Evolutionary conservation across 2,329 filamentous ascomycete genomes (phyloP).

Genomic region (Raffaelea albimanens): DNA sequence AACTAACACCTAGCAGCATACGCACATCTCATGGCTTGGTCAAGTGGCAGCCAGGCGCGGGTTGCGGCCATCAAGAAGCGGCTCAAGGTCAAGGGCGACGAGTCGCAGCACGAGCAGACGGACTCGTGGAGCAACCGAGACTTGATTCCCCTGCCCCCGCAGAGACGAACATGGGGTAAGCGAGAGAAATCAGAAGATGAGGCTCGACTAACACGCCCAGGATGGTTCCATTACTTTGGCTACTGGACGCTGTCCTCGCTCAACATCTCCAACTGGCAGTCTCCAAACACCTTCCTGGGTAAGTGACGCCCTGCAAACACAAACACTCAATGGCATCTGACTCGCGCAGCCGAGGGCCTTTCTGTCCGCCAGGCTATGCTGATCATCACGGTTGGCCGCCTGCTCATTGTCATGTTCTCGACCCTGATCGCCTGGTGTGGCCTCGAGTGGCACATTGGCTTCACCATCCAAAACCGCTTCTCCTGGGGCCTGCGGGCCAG

Average conservation of each 20-base stretch:
- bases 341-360: slow-evolving; percentile 20
- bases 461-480: slow-evolving; percentile 38
- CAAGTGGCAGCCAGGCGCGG: too few relatives aligned
- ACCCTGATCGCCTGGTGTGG: slow-evolving; percentile 36
- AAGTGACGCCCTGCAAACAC: neutral
- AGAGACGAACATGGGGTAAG: slow-evolving; percentile 11
- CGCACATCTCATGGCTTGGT: too few relatives aligned
- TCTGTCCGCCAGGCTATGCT: slow-evolving; percentile 36
- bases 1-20: too few relatives aligned
- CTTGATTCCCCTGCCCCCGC: slow-evolving; percentile 12
- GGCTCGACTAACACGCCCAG: neutral
- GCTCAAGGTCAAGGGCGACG: too few relatives aligned
- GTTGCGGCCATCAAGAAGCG: too few relatives aligned
- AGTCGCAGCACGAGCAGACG: slow-evolving; percentile 7
- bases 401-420: slow-evolving; percentile 32
- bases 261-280: slow-evolving; percentile 11
- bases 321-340: neutral
- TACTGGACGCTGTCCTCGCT: slow-evolving; percentile 9
- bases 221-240: slow-evolving; percentile 12
- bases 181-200: too few relatives aligned
- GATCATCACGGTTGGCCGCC: slow-evolving; percentile 33
- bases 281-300: slow-evolving; percentile 8
- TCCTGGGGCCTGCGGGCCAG: slow-evolving; percentile 38
- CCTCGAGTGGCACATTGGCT: slow-evolving; percentile 39
- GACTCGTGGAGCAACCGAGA: slow-evolving; percentile 13